Evolutionary conservation across 2,329 filamentous ascomycete species (phyloP), one percentile per base, ranked within the genome.

Genomic region (Pochonia chlamydosporia): DNA sequence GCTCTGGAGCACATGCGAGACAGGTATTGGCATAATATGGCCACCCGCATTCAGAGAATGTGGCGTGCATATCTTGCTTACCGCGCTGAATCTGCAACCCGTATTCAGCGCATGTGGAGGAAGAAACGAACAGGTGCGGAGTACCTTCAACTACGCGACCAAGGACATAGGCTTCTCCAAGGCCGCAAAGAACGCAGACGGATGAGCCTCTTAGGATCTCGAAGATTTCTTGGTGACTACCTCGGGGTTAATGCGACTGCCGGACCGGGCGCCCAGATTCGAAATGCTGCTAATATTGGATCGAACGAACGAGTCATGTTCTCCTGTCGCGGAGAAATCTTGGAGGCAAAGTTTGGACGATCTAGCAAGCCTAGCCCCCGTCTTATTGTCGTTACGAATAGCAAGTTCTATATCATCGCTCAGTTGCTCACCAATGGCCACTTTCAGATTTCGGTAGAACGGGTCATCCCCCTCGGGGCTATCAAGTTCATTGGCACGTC

Each of bases 1-100:
- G 93, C 93, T 3, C 74, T 99, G 10, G 93, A 99, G 67, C 91
- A 95, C 49, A 97, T 99, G 92, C 82, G 93, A 62, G 93, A 99
- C 64, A 79, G 89, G 48, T 99, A 97, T 69, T 97, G 92, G 92
- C 92, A 97, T 68, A 99, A 97, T 70, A 97, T 99, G 93, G 93
- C 93, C 3, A 95, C 92, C 50, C 83, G 93, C 49, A 97, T 99
- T 50, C 93, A 99, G 70, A 82, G 93, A 56, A 93, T 95, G 62
- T 99, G 93, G 93, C 82, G 93, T 59, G 95, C 95, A 44, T 97
- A 96, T 62, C 78, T 97, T 35, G 84, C 92, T 5, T 97, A 97
- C 67, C 82, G 93, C 39, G 86, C 83, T 23, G 93, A 99, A 68
- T 93, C 89, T 49, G 93, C 93, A 6, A 96, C 86, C 13, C 82